Base-by-base conservation (phyloP, 352 stramenopile species). In the Phytophthora melonis region DNA sequence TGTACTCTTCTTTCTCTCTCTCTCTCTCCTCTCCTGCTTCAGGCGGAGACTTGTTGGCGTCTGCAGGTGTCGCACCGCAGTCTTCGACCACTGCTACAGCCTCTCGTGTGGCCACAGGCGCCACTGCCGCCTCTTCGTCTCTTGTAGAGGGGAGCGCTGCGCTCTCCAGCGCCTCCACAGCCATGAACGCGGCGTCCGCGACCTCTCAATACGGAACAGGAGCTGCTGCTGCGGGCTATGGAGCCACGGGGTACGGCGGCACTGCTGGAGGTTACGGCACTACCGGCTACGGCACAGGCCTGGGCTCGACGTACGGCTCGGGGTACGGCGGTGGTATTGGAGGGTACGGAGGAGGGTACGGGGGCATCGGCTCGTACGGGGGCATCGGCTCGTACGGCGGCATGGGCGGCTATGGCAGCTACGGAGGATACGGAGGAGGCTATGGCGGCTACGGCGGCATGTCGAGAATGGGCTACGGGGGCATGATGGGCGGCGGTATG, bases 321-420 rank as follows among this genome's bases (percentile, higher is more conserved):
- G 77, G 70, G 5, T 80, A 78, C 34, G 72, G 76, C 14, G 68
- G 25, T 5, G 25, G 68, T 30, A 68, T 76, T 30, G 73, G 73
- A n/a, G 70, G 71, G 8, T 70, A 76, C 39, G 81, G 79, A 60
- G 74, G 76, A 14, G 71, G 73, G 11, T 82, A 82, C 43, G 72
- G 75, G 1, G 74, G 77, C 3, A 76, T 81, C 58, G 72, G 53
- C 57, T 73, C 68, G 1, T 82, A 77, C 58, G 77, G 76, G 39
- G 78, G 81, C 19, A 56, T 85, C 19, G 83, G 77, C 14, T 73
- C 68, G 2, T 82, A 78, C 58, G 77, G 76, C 45, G 78, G 81
- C 19, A 56, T 85, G 21, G 83, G 77, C 14, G 79, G 79, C 54
- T 71, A 70, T 10, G 73, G 79, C 1, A 71, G 72, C 54, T 70